Evolutionary conservation across 495 filamentous ascomycete species (phyloP), one percentile per base, ranked within the genome.

Genomic region (Lophiotrema nucula): DNA sequence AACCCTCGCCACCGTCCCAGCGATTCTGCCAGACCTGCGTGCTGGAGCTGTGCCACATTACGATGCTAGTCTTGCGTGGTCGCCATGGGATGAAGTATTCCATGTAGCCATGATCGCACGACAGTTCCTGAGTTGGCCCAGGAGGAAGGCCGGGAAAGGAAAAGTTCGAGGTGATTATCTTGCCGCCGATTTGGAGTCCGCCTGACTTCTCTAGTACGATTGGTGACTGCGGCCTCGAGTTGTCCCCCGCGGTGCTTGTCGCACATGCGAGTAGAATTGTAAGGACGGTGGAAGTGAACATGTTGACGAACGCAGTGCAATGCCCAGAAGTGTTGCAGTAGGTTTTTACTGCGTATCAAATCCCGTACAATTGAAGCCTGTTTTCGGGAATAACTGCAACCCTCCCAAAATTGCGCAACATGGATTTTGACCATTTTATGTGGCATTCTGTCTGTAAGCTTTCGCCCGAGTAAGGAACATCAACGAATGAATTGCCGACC

Each of bases 41-140:
- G 60, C 63, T 72, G 0, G 75, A 74, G 59, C 70, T 74, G 59
- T 79, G 76, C 76, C 76, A 79, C 72, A 79, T 74, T 24, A 77
- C 71, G 18, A 79, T 61, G 42, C 67, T 70, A 4, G 75, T 76
- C 38, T 62, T 66, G n/a, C 75, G 72, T 15, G 73, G 73, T 15
- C 43, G 66, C 73, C 69, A 76, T 0, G 76, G 76, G 33, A 73
- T 69, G 61, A 79, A 79, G 62, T 79, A 79, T 60, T 79, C 76
- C 47, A 79, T 64, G 58, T 78, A 79, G 16, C 77, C 77, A 58
- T 78, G 75, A 26, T 79, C 76, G 59, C 76, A 79, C 1, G 71
- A 72, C 11, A 77, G 68, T 0, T 75, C 77, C 46, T 58, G 47
- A 35, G 31, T 35, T 15, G 8, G 31, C 8, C 31, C 31, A 8